Base-by-base conservation (phyloP, 2,329 filamentous ascomycete species). In the Fusarium agapanthi region DNA sequence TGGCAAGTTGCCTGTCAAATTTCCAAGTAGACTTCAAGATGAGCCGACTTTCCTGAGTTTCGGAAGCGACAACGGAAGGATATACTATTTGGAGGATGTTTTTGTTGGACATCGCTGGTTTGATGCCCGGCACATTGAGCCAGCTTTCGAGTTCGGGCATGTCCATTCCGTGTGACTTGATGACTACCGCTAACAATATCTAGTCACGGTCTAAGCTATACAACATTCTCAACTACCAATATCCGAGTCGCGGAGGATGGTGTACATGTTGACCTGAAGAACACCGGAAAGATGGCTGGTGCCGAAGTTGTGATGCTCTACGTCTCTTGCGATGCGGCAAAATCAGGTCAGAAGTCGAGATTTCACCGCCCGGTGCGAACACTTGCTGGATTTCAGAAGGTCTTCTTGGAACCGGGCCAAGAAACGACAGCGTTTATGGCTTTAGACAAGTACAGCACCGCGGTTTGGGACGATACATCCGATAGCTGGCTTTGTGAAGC, bases 41-140 rank as follows among this genome's bases (percentile, higher is more conserved):
- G 59, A 50, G 0, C 69, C 71, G 9, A 70, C 16, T 5, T 67
- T 55, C 12, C 11, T 72, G 0, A 70, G 61, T 24, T 73, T 67
- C 18, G 69, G 66, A 12, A 69, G 55, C 4, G 66, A 73, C 3
- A 67, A 69, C 15, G 71, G 69, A 0, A 20, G 32, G 8, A 43
- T 71, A 3, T 67, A 67, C 15, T 73, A 73, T 47, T 34, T 57
- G 1, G 71, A 73, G 22, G 69, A 72, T 34, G 35, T 73, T 0
- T 73, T 72, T 45, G 61, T 73, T 48, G 71, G 71, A 0, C 53
- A 73, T 28, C 59, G 71, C 15, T 73, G 61, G 60, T 73, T 54
- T 20, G 69, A 73, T 15, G 50, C 65, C 6, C 38, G 69, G 0
- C 58, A 28, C 0, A 69, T 72, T 7, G 50, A 54, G 3, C 57